Evolutionary conservation across 352 stramenopile species (phyloP).

Genomic region (Phytopythium sindhum): DNA sequence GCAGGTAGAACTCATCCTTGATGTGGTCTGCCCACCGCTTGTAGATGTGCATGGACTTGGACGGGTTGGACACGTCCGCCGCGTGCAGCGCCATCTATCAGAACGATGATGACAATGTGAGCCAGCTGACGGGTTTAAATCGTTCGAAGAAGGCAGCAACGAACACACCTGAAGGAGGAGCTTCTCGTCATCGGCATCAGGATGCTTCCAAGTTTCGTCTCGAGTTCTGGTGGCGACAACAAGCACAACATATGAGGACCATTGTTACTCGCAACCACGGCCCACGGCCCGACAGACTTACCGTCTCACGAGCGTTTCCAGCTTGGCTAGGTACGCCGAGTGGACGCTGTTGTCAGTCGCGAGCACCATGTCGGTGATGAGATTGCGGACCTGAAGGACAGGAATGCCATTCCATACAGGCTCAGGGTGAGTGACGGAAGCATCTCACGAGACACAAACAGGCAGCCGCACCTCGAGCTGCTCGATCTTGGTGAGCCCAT

Average conservation of each 20-base stretch:
- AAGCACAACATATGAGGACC: neutral
- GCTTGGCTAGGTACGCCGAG: conserved; percentile 67
- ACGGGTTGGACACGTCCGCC: conserved; percentile 94
- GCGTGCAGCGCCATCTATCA: conserved; percentile 74
- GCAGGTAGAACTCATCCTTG: conserved; percentile 92
- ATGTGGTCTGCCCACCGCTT: conserved; percentile 89
- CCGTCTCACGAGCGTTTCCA: conserved; percentile 69
- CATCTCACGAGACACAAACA: neutral
- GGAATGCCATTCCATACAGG: neutral
- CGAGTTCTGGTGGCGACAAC: conserved; percentile 17
- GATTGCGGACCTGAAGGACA: conserved; percentile 41
- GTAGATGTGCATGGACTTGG: conserved; percentile 75
- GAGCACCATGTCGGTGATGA: conserved; percentile 85
- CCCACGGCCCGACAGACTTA: conserved; percentile 10
- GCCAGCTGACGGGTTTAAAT: neutral
- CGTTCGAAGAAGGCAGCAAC: neutral
- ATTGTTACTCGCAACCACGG: neutral
- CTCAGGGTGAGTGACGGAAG: conserved; percentile 2
- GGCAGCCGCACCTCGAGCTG: conserved; percentile 52
- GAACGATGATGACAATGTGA: neutral
- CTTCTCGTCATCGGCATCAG: conserved; percentile 64
- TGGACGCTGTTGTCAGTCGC: conserved; percentile 88
- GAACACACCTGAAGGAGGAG: conserved; percentile 49
- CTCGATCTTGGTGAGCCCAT: conserved; percentile 68
- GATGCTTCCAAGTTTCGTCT: conserved; percentile 49